Base-by-base conservation (phyloP, 345 rosid species). In the Eucalyptus cloeziana region DNA sequence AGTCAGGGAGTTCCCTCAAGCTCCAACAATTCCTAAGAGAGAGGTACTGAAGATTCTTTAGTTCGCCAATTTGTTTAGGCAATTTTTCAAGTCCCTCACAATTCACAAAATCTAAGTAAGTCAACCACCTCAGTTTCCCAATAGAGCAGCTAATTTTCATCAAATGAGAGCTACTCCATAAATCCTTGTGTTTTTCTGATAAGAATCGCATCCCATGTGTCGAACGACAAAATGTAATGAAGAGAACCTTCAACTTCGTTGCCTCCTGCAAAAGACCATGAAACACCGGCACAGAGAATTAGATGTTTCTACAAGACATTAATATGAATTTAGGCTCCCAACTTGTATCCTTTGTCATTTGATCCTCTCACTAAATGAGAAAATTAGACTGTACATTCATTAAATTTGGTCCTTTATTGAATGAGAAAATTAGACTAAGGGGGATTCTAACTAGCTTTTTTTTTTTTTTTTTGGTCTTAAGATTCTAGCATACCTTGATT, bases 1-100 rank as follows among this genome's bases (percentile, higher is more conserved):
- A 67, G 11, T 31, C 2, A 5, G 79, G 79, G 79, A 67, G 12
- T 67, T 3, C 22, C 40, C 79, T 15, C 43, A 67, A 67, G 43
- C 12, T 31, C 0, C 0, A 0, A 33, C 79, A 8, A 2, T 0
- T 0, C 0, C 0, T 0, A 67, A 16, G 2, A 69, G 80, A 69
- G 22, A 69, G 80, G 80, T 31, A 7, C 80, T 69, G 80, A 16
- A 69, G 43, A 16, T 69, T 31, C 80, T 69, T 69, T 33, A 69
- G 43, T 31, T 16, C 2, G 0, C 79, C 43, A 31, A 67, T 67
- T 67, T 67, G 43, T 67, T 31, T 2, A 4, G 43, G 79, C 79
- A 67, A 40, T 40, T 40, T 31, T 16, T 8, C 3, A 67, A 67
- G 40, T 30, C 6, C 37, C 0, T 2, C 0, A 31, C 79, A 7